Conservation (phyloP, 2,329 filamentous ascomycete genomes). For the Rasamsonia emersonii region DNA sequence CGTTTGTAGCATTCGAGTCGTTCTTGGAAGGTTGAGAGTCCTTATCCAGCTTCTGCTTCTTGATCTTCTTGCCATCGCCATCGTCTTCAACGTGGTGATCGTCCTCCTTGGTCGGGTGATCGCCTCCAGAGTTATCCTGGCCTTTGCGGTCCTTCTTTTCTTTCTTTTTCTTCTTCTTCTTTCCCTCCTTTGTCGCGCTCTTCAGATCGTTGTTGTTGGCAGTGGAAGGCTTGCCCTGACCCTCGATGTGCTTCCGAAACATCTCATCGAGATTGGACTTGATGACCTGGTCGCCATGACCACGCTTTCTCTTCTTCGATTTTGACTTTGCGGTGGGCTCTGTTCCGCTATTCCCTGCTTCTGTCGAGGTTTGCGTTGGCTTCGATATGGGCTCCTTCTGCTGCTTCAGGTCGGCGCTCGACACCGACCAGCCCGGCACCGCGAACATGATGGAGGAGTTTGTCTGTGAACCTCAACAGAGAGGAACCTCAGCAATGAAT, state of each 20-base stretch:
- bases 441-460: slow-evolving; percentile 59
- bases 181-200: slow-evolving; percentile 17
- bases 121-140: slow-evolving; percentile 11
- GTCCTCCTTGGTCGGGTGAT: slow-evolving; percentile 6
- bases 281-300: slow-evolving; percentile 44
- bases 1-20: slow-evolving; percentile 9
- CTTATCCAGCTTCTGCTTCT: slow-evolving; percentile 9
- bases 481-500: no score
- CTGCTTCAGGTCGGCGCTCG: slow-evolving; percentile 60
- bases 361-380: slow-evolving; percentile 52
- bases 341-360: no score
- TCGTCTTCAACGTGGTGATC: slow-evolving; percentile 19
- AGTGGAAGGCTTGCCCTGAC: slow-evolving; percentile 36
- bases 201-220: slow-evolving; percentile 10
- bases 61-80: slow-evolving; percentile 14
- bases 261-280: slow-evolving; percentile 65
- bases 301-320: slow-evolving; percentile 45
- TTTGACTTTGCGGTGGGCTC: slow-evolving; percentile 27
- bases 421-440: slow-evolving; percentile 84
- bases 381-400: slow-evolving; percentile 54
- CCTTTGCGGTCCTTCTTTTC: slow-evolving; percentile 11
- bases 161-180: slow-evolving; percentile 21
- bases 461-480: slow-evolving; percentile 25
- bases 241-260: slow-evolving; percentile 72
- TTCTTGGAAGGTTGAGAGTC: slow-evolving; percentile 11